A percentile compares a stretch with the other conserved stretches of the same genome.
Conservation (phyloP, 331 rosid species). For the Erythrophleum ivorense region DNA sequence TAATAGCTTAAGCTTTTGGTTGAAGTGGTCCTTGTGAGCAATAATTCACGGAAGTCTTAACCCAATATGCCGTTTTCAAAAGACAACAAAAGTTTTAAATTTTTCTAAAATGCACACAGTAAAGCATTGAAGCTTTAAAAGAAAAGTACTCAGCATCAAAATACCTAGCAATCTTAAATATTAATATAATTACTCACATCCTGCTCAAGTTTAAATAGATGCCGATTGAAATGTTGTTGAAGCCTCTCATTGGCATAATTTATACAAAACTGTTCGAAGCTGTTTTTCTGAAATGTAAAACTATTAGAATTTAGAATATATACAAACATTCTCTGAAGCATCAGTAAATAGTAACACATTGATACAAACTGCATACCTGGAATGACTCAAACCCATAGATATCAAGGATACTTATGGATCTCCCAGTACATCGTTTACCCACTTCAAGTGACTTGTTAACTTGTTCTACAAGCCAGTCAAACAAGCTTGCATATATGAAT, state of each 20-base stretch:
- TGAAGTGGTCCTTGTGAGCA: background rate
- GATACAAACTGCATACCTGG: conserved; percentile 61
- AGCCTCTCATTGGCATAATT: conserved; percentile 99
- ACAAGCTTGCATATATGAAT: conserved; percentile 81
- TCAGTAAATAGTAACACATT: conserved; percentile 18
- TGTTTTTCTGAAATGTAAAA: conserved; percentile 68
- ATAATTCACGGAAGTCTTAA: conserved; percentile 6
- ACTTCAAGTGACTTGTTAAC: conserved; percentile 82
- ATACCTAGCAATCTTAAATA: conserved; percentile 8
- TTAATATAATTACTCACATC: conserved; percentile 64
- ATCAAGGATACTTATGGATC: conserved; percentile 87
- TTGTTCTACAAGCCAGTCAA: conserved; percentile 92
- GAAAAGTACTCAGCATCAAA: conserved; percentile 26
- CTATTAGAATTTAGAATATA: conserved; percentile 31
- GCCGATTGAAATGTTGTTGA: conserved; percentile 96
- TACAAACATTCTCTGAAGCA: no score
- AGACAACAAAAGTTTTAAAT: conserved; percentile 15
- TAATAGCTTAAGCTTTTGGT: background rate
- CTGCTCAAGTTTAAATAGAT: conserved; percentile 93
- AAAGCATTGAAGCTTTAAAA: background rate
- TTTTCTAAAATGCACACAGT: background rate
- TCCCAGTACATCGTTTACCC: conserved; percentile 62
- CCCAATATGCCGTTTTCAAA: background rate
- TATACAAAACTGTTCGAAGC: conserved; percentile 93
- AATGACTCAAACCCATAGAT: conserved; percentile 90